These are phyloP conservation scores for Phylloporus scabripes DNA, from an alignment of 768 basidiomycete genomes.

Conservation along the genomic window DNA sequence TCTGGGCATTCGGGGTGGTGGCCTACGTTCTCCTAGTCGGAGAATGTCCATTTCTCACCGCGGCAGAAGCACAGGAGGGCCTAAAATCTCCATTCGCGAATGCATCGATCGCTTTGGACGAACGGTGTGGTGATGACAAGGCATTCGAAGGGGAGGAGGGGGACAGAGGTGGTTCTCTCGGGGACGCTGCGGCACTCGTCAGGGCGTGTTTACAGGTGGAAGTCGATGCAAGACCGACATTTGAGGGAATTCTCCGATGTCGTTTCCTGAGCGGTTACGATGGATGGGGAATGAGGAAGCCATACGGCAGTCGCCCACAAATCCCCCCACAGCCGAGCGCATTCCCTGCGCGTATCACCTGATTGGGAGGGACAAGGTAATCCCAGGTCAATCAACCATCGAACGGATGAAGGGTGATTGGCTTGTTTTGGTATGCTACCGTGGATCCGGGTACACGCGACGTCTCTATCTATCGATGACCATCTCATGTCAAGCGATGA, in stretches of 20 bases:
- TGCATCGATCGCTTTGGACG: slow-evolving; percentile 71
- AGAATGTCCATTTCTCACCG: slow-evolving; percentile 88
- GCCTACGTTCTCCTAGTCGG: slow-evolving; percentile 91
- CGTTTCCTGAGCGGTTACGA: slow-evolving; percentile 73
- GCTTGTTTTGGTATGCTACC: slow-evolving; percentile 9
- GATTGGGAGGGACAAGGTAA: slow-evolving; percentile 16
- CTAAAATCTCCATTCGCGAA: slow-evolving; percentile 69
- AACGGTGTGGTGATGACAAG: slow-evolving; percentile 71
- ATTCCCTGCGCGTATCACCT: slow-evolving; percentile 27
- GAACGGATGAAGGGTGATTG: not conserved
- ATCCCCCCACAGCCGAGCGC: slow-evolving; percentile 27
- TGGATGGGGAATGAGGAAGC: slow-evolving; percentile 57
- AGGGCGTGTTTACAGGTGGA: slow-evolving; percentile 81
- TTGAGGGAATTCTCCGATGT: slow-evolving; percentile 74
- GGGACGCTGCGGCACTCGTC: slow-evolving; percentile 82
- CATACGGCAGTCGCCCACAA: slow-evolving; percentile 26
- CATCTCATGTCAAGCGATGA: slow-evolving; percentile 10
- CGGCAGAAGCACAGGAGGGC: slow-evolving; percentile 86
- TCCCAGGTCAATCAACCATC: not conserved
- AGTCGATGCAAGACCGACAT: slow-evolving; percentile 72
- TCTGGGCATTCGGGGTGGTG: slow-evolving; percentile 97
- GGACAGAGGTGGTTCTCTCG: slow-evolving; percentile 80
- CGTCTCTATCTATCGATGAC: slow-evolving; percentile 7
- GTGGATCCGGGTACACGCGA: not conserved
- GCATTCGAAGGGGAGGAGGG: slow-evolving; percentile 67